Base-by-base conservation (phyloP, 2,329 filamentous ascomycete genomes). In the Pestalotiopsis sp. region DNA sequence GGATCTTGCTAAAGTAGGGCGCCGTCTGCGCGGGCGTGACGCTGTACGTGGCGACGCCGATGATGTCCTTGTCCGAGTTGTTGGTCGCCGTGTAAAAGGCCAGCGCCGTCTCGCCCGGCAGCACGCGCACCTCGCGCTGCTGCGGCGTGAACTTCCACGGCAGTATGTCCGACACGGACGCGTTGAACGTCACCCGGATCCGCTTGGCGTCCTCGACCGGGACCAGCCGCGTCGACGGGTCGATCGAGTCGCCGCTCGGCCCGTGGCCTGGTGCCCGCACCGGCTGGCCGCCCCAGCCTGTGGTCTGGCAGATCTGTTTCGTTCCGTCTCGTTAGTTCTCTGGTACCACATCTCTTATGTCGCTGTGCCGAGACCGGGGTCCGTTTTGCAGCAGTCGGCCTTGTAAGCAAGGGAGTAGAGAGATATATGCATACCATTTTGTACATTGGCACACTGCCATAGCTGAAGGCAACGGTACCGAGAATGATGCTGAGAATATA, bases 21-120 rank as follows among this genome's bases (percentile, higher is more conserved):
- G 96, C 95, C 58, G 97, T 94, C 81, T 99, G 96, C 3, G 89
- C 96, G 0, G 96, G 96, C 2, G 95, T 98, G 38, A 99, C 97
- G 76, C 93, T 97, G 81, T 99, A 99, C 7, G 96, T 99, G 11
- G 96, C 96, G 57, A 99, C 94, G 61, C 96, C 96, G 75, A 99
- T 98, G 74, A 99, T 98, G 82, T 99, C 97, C 71, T 92, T 89
- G 71, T 93, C 88, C 69, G 92, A 93, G 71, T 89, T 91, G 83
- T 99, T 99, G 67, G 94, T 98, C 13, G 96, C 96, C 6, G 94
- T 99, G 82, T 98, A 99, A 80, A 99, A 99, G 3, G 97, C 96
- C 71, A 99, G 85, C 4, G 96, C 96, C 2, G 96, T 99, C 84
- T 99, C 96, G 71, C 97, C 97, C 0, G 96, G 97, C 1, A 98